Conservation (phyloP, 148 eudicot genomes). For the Spergularia marina region DNA sequence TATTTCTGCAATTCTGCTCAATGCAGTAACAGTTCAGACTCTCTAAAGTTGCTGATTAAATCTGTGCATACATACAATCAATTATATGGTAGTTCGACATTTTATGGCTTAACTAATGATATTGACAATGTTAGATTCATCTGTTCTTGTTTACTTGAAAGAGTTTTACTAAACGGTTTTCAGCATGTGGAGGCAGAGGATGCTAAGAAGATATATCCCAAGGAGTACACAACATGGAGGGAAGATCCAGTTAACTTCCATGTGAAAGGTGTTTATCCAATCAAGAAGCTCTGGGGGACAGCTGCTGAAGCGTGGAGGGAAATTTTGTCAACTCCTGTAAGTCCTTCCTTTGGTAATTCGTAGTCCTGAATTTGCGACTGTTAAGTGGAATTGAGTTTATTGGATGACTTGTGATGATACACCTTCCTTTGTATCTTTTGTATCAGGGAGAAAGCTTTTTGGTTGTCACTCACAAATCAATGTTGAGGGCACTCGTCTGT, state of each 20-base stretch:
- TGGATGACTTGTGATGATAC: background rate
- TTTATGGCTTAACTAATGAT: no score
- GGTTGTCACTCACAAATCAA: conserved; percentile 77
- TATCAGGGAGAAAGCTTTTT: conserved; percentile 53
- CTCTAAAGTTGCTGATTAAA: background rate
- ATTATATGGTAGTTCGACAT: no score
- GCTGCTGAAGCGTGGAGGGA: conserved; percentile 57
- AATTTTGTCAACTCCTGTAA: conserved; percentile 54
- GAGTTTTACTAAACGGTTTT: conserved; percentile 36
- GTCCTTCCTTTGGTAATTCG: conserved; percentile 7
- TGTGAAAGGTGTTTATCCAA: conserved; percentile 55
- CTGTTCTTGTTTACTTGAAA: background rate
- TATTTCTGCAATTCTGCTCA: background rate
- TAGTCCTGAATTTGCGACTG: background rate
- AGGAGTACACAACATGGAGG: conserved; percentile 63
- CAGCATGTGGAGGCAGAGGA: conserved; percentile 79
- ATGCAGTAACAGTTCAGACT: background rate
- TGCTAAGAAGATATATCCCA: conserved; percentile 55
- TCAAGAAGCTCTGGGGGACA: conserved; percentile 44
- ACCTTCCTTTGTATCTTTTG: background rate
- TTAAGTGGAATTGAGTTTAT: background rate
- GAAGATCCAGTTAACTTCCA: conserved; percentile 64
- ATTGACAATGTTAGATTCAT: background rate
- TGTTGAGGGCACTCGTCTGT: conserved; percentile 63
- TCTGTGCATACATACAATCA: background rate